Base-by-base conservation (phyloP, 495 filamentous ascomycete species). In the Penicillium manginii region DNA sequence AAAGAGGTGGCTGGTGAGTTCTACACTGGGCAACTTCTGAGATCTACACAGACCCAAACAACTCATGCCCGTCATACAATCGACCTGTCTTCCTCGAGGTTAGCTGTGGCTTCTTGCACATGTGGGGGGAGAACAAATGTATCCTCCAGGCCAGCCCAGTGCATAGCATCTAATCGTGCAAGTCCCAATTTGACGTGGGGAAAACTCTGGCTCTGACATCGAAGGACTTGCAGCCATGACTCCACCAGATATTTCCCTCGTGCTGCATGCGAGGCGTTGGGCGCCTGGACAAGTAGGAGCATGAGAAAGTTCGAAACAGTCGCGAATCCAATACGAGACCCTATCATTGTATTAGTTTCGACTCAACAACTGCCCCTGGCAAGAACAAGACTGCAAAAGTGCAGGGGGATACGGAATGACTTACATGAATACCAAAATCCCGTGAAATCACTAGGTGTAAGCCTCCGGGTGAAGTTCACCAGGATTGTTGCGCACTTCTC, bases 351-450 rank as follows among this genome's bases (percentile, higher is more conserved):
- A 10, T 18, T 43, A 43, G n/a, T 9, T 26, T 14, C 1, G 4
- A 12, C 18, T 6, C 12, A 6, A 50, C 12, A 37, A 56, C 2
- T n/a, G 9, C 5, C 0, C 21, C 2, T 1, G 12, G 21, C 17
- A 42, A 17, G 11, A 23, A 7, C 3, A 15, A 10, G 2, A 33
- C 17, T 18, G 52, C 6, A 18, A 3, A 3, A 37, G 35, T 37
- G 11, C 33, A 4, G 11, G 39, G 23, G 7, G 37, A 2, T 12
- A 35, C 10, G 8, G 9, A 22, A 10, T 14, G 35, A 59, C 73
- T 40, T 64, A 74, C 73, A 76, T 2, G 73, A 73, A 45, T 76
- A 74, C 73, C 73, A 76, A 26, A 76, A 74, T 9, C 59, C 60
- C 2, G 61, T 67, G 45, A 74, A 71, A 17, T 76, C 73, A 52